Evolutionary conservation across 192 early-diverging fungal species (phyloP).

Genomic region (Coemansia sp.): DNA sequence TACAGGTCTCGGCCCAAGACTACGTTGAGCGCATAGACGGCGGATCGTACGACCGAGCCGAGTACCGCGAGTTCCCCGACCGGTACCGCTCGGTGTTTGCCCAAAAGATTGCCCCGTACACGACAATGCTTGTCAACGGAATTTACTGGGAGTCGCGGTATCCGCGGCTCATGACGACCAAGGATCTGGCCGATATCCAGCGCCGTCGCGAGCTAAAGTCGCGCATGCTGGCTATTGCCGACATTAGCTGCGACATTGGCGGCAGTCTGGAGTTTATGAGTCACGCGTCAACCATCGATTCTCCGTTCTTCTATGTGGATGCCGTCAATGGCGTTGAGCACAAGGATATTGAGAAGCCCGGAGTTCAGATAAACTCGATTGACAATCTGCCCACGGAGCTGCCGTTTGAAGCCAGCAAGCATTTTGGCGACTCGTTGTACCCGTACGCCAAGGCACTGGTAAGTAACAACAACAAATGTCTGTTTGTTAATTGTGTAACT

Average conservation of each 20-base stretch:
- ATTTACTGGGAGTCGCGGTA: conserved; percentile 88
- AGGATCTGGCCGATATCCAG: conserved; percentile 74
- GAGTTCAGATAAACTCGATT: conserved; percentile 96
- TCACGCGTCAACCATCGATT: conserved; percentile 83
- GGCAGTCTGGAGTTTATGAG: conserved; percentile 95
- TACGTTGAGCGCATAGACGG: conserved; percentile 78
- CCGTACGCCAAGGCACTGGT: conserved; percentile 82
- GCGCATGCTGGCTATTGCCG: conserved; percentile 80
- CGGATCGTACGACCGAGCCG: conserved; percentile 55
- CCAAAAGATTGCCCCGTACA: conserved; percentile 87
- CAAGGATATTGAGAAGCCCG: conserved; percentile 70
- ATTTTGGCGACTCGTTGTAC: conserved; percentile 83
- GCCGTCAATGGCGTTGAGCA: conserved; percentile 66
- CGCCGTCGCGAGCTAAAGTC: conserved; percentile 59
- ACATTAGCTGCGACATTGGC: conserved; percentile 91
- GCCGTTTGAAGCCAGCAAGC: conserved; percentile 89
- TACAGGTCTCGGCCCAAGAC: conserved; percentile 75
- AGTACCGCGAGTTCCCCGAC: conserved; percentile 78
- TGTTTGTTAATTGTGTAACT: background rate
- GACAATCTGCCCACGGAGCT: conserved; percentile 97
- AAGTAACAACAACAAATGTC: conserved; percentile 4
- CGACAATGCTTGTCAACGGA: conserved; percentile 85
- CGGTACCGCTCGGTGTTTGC: conserved; percentile 77
- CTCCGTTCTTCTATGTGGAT: conserved; percentile 91
- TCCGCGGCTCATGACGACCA: conserved; percentile 85